Conservation (phyloP, 331 rosid genomes). For the Quercus tomentella region DNA sequence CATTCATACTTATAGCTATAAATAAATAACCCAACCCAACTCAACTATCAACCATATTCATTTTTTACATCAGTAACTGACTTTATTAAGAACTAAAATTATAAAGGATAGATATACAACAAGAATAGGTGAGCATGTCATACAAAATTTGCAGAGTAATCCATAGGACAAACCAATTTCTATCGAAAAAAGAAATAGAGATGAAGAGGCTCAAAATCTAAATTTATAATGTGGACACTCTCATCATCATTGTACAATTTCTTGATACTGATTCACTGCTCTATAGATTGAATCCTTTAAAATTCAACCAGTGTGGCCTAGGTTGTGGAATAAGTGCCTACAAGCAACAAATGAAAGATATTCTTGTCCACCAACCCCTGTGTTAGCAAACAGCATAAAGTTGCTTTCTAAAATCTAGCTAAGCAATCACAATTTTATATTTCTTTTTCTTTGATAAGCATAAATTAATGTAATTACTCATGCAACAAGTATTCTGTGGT, state of each 20-base stretch:
- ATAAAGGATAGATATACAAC: background rate
- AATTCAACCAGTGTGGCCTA: background rate
- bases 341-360: background rate
- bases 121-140: background rate
- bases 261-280: background rate
- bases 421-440: background rate
- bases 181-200: no score
- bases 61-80: background rate
- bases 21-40: background rate
- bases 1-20: background rate
- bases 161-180: background rate
- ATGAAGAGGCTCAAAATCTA: background rate
- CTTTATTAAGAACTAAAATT: background rate
- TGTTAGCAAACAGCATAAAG: background rate
- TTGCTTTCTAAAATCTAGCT: background rate
- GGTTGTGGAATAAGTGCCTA: background rate
- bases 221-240: background rate
- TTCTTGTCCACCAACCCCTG: background rate
- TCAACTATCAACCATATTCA: background rate
- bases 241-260: slow-evolving; percentile 8
- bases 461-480: background rate
- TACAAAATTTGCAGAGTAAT: background rate
- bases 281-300: background rate
- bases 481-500: background rate
- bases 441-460: background rate